phyloP scores from a whole-genome alignment of 176 grass and related monocot species.

The Raddia distichophylla region DNA sequence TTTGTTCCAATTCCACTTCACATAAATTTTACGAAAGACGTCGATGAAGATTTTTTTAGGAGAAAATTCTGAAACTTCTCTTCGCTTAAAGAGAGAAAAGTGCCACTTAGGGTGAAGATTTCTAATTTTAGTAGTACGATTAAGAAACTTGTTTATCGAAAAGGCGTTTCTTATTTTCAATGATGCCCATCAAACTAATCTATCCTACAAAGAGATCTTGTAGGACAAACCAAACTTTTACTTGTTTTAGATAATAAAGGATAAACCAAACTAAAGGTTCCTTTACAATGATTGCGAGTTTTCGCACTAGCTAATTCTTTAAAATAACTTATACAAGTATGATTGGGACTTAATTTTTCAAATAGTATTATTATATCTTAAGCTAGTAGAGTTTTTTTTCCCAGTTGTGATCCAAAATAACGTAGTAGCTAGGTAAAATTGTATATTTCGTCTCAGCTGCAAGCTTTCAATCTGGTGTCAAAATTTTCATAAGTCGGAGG shows the following conservation, averaged over 20 bases:
- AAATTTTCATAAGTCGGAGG: background rate
- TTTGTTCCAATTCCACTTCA: background rate
- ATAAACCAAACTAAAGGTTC: background rate
- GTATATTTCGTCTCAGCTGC: background rate
- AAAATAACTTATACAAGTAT: background rate
- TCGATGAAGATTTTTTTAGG: too few species aligned
- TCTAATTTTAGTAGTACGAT: constrained; percentile 1
- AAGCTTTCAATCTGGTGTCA: background rate
- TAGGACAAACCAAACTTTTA: background rate
- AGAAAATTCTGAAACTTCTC: background rate
- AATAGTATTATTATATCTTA: background rate
- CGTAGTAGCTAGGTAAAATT: background rate
- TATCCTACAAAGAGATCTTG: constrained; percentile 12
- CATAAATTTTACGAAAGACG: background rate
- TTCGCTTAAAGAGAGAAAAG: background rate
- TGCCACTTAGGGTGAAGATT: background rate
- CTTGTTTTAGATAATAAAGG: too few species aligned
- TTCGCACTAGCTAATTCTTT: background rate
- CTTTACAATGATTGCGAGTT: background rate
- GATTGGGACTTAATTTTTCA: background rate
- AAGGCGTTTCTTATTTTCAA: background rate
- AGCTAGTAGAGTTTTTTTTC: background rate
- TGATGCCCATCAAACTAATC: background rate
- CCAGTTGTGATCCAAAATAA: background rate
- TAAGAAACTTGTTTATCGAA: background rate